Percentiles rank a stretch among this genome's conserved stretches.
These are phyloP conservation scores for Chrysoporthe austroafricana DNA, from an alignment of 2,329 filamentous ascomycete species.

Conservation along the genomic window DNA sequence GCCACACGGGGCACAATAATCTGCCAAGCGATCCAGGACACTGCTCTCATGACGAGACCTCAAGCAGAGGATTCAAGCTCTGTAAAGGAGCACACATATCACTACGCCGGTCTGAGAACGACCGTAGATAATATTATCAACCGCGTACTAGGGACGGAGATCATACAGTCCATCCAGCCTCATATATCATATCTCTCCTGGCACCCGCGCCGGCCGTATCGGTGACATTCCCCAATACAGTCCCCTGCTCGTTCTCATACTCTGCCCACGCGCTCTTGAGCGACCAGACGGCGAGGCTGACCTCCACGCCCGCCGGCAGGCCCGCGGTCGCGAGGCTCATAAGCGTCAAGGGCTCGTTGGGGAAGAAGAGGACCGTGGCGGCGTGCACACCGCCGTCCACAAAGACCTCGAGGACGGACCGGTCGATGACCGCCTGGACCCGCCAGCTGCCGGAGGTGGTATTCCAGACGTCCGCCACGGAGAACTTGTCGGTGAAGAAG, in stretches of 20 bases:
- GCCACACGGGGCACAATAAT: no score
- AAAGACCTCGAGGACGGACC: constrained; percentile 59
- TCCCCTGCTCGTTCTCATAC: constrained; percentile 34
- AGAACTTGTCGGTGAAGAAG: constrained; percentile 60
- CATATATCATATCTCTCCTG: constrained; percentile 31
- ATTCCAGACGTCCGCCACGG: constrained; percentile 36
- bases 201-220: background rate
- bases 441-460: constrained; percentile 29
- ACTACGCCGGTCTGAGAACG: no score
- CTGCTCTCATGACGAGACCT: no score
- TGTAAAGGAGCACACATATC: no score
- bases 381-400: constrained; percentile 54
- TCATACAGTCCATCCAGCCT: constrained; percentile 22
- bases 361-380: constrained; percentile 56
- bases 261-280: constrained; percentile 44
- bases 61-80: no score
- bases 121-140: background rate
- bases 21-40: no score
- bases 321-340: constrained; percentile 41
- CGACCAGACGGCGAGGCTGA: constrained; percentile 42
- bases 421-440: constrained; percentile 56
- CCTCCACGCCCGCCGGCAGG: constrained; percentile 40
- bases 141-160: background rate
- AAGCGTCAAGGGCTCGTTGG: constrained; percentile 45
- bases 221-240: constrained; percentile 35